Evolutionary conservation across 176 grass and related monocot species (phyloP), one percentile per base, ranked within the genome.

Genomic region (Oryza nivara): DNA sequence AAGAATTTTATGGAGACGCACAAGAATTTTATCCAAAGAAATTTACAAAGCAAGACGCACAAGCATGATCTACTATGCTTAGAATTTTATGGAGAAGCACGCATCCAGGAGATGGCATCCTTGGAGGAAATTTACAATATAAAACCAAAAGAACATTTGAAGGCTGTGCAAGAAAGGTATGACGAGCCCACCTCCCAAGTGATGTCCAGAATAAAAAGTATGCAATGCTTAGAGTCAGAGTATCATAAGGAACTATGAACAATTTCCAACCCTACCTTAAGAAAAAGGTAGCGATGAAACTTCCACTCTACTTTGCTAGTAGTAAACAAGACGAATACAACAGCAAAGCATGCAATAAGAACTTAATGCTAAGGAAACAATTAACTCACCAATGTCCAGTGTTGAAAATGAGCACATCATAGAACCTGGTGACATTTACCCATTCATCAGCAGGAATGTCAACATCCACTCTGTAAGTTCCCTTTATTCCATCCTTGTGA

Each of bases 381-480:
- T 36, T 34, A 23, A 86, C 86, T 95, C 73, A 96, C 96, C 96
- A 99, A 67, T 99, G 96, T 74, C 96, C 96, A 65, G 96, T 99
- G 73, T 99, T 96, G 63, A 99, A 94, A 89, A 99, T 89, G 63
- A 99, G 85, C 49, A 91, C 85, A 70, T 96, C 96, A 79, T 94
- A 99, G 83, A 94, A 99, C 74, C 91, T 89, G 38, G 90, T 99
- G 86, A 89, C 38, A 65, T 85, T 92, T 81, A 82, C 40, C 93
- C 96, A 94, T 79, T 99, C 91, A 79, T 88, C 71, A 75, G 91
- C 88, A 58, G 91, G 87, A 80, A 92, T 77, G 48, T 99, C 96
- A 85, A 92, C 83, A 80, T 96, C 88, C 75, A 99, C 90, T 79
- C 79, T 94, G 68, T 92, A 90, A 74, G 79, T 76, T 67, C 91